Base-by-base conservation (phyloP, 169 alveolate genomes). In the Neospora caninum region DNA sequence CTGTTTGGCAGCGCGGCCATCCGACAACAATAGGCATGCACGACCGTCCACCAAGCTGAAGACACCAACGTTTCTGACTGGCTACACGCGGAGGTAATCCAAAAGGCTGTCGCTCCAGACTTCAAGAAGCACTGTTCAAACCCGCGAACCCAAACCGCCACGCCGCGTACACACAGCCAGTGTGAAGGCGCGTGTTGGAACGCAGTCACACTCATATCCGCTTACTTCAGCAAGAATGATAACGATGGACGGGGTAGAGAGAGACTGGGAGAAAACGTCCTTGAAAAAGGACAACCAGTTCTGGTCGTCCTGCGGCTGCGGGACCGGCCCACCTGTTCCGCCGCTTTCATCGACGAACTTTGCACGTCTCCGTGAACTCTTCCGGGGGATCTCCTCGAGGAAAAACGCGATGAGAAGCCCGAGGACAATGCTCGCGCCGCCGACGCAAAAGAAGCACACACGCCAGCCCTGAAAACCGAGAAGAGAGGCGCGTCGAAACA, bases 361-460 rank as follows among this genome's bases (percentile, higher is more conserved):
- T 38, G 87, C 39, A 36, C 88, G 70, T 42, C 49, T 53, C 45
- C 94, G 86, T 42, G 89, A 82, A 88, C 31, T 94, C 92, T 95
- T 93, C 58, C 97, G 94, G 0, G 98, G 98, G 69, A 96, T 96
- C 84, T 97, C 98, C 73, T 96, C 98, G 88, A 97, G 95, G 93
- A 97, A 94, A 29, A 96, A 45, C n/a, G 97, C 97, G 41, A 97
- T 96, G 53, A 96, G 41, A 13, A 96, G 94, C 49, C 98, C 97
- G 39, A 97, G 91, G 43, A 96, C 43, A 25, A 96, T 94, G 94
- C 98, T 96, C 86, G 97, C 58, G 39, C 92, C 82, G 49, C 98
- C 98, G 41, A 97, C 98, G 45, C 95, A 43, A n/a, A 96, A 94
- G 93, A 97, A 97, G 82, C 97, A 96, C 38, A 97, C 95, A 73